Base-by-base conservation (phyloP, 345 rosid species). In the Capsella bursapastoris region DNA sequence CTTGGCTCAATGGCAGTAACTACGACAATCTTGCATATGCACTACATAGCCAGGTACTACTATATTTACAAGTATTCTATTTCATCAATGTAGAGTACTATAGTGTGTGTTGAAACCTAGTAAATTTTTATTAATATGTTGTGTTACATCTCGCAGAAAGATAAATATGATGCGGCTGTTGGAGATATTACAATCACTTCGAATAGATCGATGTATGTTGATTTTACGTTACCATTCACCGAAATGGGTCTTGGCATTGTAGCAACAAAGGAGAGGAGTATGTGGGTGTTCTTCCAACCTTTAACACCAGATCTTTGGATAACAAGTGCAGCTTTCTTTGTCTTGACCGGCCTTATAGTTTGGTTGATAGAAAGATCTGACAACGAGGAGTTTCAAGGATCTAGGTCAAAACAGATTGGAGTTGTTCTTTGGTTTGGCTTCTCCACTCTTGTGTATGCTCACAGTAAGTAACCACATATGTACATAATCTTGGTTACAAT, bases 271-370 rank as follows among this genome's bases (percentile, higher is more conserved):
- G 57, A 60, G 41, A 82, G 58, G 48, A 74, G 82, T 58, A 64
- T 74, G 51, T 85, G 89, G 91, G 77, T 82, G 47, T 89, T 87
- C 77, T 68, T 84, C 7, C 67, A 83, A 70, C 95, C 95, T 3
- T 72, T 85, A 8, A 79, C 77, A 13, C 41, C 18, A 73, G 68
- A 78, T 12, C 86, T 87, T 22, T 89, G 90, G 95, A 4, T 83
- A 15, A 74, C 81, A 55, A 80, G 62, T 18, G 83, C 73, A 5
- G 22, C 22, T 29, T 79, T 81, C 43, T 84, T 84, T 49, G 61
- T 84, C 40, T 85, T 80, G 61, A 83, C 77, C 0, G 89, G 86
- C 2, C 25, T 72, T 3, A 69, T 84, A 18, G 84, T 84, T 14
- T 86, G 90, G 88, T 63, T 86, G 13, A 72, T 87, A n/a, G 92